A percentile compares a stretch with the other conserved stretches of the same genome.
phyloP scores from a whole-genome alignment of 2,329 filamentous ascomycete species.

The Hypoxylon rubiginosum region DNA sequence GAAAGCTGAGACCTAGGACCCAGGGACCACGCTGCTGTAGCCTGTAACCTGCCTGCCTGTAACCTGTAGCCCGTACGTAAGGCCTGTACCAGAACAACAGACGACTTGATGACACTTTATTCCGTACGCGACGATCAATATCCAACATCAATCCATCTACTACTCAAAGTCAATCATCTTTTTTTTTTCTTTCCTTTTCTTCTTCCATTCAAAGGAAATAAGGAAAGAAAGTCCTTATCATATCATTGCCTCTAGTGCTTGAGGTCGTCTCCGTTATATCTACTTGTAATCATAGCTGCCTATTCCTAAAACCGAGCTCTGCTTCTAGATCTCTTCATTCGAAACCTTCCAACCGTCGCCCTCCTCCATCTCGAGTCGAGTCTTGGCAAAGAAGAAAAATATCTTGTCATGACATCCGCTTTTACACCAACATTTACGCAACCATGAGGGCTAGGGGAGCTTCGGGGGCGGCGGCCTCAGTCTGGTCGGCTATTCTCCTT shows the following conservation, averaged over 20 bases:
- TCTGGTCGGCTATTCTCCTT: slow-evolving; percentile 55
- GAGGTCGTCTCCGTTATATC: slow-evolving; percentile 5
- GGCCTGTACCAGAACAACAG: slow-evolving; percentile 17
- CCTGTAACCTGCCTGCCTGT: too few species aligned
- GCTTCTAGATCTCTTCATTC: slow-evolving; percentile 12
- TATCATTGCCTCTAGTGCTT: background rate
- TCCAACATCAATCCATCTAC: slow-evolving; percentile 9
- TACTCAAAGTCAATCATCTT: slow-evolving; percentile 9
- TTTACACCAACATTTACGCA: slow-evolving; percentile 51
- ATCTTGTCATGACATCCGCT: slow-evolving; percentile 61
- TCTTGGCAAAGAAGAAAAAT: slow-evolving; percentile 4
- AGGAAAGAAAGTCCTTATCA: slow-evolving; percentile 1
- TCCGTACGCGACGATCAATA: slow-evolving; percentile 19
- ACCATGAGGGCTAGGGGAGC: slow-evolving; percentile 68
- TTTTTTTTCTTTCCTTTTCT: slow-evolving; percentile 15
- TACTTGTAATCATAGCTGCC: slow-evolving; percentile 7
- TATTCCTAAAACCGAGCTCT: slow-evolving; percentile 7
- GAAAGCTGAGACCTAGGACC: slow-evolving; percentile 35
- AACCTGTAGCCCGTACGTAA: background rate
- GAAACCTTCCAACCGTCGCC: slow-evolving; percentile 9
- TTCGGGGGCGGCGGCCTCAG: slow-evolving; percentile 61
- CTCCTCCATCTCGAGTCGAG: slow-evolving; percentile 10
- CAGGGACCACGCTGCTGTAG: background rate
- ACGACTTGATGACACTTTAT: slow-evolving; percentile 37
- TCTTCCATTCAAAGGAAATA: background rate